phyloP scores from a whole-genome alignment of 73 alveolate species.

The Paramecium sonneborni region DNA sequence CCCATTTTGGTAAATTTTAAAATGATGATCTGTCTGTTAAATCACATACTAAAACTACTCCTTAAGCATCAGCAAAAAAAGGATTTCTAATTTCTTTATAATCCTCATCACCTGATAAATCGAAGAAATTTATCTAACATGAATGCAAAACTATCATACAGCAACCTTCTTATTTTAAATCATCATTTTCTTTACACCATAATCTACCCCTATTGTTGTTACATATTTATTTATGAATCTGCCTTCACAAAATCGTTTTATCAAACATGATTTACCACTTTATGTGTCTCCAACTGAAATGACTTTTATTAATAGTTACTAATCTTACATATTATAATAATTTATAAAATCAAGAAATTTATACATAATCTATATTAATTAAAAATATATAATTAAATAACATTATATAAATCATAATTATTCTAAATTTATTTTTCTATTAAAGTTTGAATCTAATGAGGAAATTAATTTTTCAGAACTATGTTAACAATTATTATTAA shows the following conservation, averaged over 20 bases:
- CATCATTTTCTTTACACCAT: slow-evolving; percentile 97
- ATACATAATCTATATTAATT: too few species aligned
- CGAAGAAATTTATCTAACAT: slow-evolving; percentile 88
- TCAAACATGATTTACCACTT: slow-evolving; percentile 97
- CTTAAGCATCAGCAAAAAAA: slow-evolving; percentile 65
- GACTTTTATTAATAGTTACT: slow-evolving; percentile 78
- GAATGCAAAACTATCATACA: not conserved
- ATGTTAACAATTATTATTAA: too few species aligned
- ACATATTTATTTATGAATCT: slow-evolving; percentile 94
- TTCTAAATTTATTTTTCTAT: too few species aligned
- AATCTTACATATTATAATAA: not conserved
- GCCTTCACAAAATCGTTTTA: slow-evolving; percentile 99
- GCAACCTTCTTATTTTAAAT: slow-evolving; percentile 86
- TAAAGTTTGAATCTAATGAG: too few species aligned
- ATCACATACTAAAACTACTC: slow-evolving; percentile 62
- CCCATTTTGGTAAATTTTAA: slow-evolving; percentile 62
- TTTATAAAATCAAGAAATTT: too few species aligned
- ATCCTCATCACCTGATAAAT: slow-evolving; percentile 95
- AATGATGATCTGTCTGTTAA: slow-evolving; percentile 43
- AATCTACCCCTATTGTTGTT: slow-evolving; percentile 98
- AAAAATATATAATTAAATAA: too few species aligned
- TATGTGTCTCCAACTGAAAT: slow-evolving; percentile 96
- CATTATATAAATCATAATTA: too few species aligned
- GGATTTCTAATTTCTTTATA: slow-evolving; percentile 69
- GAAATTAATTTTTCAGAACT: too few species aligned